These are phyloP conservation scores for Trametes sanguinea DNA, from an alignment of 768 basidiomycete species.

Conservation along the genomic window DNA sequence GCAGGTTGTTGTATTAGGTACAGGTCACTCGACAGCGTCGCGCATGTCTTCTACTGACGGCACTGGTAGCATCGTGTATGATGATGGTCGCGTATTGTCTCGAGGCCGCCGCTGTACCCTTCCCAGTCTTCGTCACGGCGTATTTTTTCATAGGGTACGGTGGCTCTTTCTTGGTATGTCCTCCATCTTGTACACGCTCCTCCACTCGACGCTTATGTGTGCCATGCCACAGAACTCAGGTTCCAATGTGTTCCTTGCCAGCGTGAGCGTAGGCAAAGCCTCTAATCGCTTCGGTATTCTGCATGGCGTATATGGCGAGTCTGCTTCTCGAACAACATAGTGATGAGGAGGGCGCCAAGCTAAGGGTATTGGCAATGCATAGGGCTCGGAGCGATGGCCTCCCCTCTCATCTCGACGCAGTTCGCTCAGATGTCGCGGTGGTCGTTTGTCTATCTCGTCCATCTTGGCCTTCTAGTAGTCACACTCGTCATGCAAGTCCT, in stretches of 20 bases:
- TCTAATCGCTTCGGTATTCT: conserved; percentile 56
- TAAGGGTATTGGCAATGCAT: no score
- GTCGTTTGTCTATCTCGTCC: conserved; percentile 46
- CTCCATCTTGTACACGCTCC: no score
- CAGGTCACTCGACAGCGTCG: no score
- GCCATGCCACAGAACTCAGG: conserved; percentile 56
- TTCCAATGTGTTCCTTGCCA: conserved; percentile 70
- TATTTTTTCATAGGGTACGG: conserved; percentile 52
- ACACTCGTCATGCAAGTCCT: conserved; percentile 20
- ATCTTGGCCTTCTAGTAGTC: conserved; percentile 28
- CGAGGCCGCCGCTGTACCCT: conserved; percentile 57
- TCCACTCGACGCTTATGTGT: no score
- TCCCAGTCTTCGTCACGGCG: conserved; percentile 58
- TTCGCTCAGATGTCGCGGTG: conserved; percentile 42
- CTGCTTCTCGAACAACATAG: not conserved
- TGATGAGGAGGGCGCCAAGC: no score
- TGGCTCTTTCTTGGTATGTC: conserved; percentile 24
- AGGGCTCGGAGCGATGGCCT: conserved; percentile 45
- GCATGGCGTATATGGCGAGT: conserved; percentile 55
- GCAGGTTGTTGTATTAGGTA: conserved; percentile 8
- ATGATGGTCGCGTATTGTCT: conserved; percentile 58
- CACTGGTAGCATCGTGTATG: conserved; percentile 44
- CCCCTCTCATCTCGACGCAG: conserved; percentile 54
- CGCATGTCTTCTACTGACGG: no score
- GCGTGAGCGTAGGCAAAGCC: conserved; percentile 47